These are phyloP conservation scores for Triglochin maritima DNA, from an alignment of 106 monocot genomes.

Conservation along the genomic window DNA sequence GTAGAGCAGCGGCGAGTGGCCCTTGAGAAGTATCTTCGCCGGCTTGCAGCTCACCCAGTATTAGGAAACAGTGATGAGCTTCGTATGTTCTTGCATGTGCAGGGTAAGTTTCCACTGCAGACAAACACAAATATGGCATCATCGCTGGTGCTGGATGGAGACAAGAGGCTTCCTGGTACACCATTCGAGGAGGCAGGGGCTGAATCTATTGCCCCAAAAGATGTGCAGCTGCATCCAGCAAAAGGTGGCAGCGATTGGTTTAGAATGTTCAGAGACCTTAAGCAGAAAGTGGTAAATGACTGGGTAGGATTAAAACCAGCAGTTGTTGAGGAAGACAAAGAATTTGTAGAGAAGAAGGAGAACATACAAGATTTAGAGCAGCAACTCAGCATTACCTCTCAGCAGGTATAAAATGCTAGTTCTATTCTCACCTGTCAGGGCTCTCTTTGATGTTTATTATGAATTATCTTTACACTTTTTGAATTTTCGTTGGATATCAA, in stretches of 20 bases:
- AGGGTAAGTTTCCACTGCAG: slow-evolving; percentile 41
- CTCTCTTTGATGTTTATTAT: neutral
- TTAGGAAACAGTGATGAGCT: slow-evolving; percentile 77
- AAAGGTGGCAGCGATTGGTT: slow-evolving; percentile 75
- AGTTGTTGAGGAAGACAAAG: slow-evolving; percentile 69
- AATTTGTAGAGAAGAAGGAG: slow-evolving; percentile 74
- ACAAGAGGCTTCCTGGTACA: slow-evolving; percentile 44
- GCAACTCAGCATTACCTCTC: slow-evolving; percentile 65
- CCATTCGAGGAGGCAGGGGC: slow-evolving; percentile 27
- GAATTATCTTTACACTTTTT: neutral
- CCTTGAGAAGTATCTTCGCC: slow-evolving; percentile 67
- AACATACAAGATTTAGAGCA: slow-evolving; percentile 67
- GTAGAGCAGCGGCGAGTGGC: slow-evolving; percentile 67
- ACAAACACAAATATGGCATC: slow-evolving; percentile 45
- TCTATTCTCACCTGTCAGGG: neutral
- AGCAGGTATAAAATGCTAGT: slow-evolving; percentile 41
- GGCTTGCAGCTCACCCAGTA: slow-evolving; percentile 61
- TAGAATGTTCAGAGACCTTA: slow-evolving; percentile 85
- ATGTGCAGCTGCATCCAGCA: slow-evolving; percentile 41
- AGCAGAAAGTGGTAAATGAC: slow-evolving; percentile 70
- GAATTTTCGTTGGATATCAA: too few species aligned
- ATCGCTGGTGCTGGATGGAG: slow-evolving; percentile 59
- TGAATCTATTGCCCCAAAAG: slow-evolving; percentile 27
- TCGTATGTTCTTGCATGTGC: slow-evolving; percentile 37
- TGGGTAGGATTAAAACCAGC: slow-evolving; percentile 52